Conservation (phyloP, 495 filamentous ascomycete species). For the Podospora comata region DNA sequence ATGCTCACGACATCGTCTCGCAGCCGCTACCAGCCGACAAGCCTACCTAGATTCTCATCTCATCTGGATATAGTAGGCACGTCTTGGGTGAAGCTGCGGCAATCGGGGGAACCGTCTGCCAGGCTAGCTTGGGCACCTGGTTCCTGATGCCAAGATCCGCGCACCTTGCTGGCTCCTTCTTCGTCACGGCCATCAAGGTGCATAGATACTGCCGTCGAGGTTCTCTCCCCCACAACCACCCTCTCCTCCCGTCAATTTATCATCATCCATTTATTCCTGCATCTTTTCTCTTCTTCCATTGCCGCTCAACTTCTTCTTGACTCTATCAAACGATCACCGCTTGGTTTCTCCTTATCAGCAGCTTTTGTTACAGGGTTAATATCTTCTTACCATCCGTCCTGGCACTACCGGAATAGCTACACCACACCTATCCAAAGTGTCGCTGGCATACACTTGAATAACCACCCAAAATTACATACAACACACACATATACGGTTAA, state of each 20-base stretch:
- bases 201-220: background rate
- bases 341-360: background rate
- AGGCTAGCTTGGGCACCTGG: background rate
- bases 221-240: background rate
- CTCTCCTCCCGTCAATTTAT: background rate
- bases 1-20: background rate
- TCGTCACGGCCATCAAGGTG: slow-evolving; percentile 8
- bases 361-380: background rate
- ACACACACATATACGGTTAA: too few relatives aligned
- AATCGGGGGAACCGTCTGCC: too few relatives aligned
- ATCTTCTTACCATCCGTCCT: too few relatives aligned
- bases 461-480: too few relatives aligned
- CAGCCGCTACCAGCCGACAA: background rate
- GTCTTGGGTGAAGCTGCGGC: background rate
- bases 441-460: too few relatives aligned
- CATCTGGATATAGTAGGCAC: background rate
- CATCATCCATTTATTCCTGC: background rate
- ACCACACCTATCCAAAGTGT: too few relatives aligned
- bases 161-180: slow-evolving; percentile 1
- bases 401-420: background rate
- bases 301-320: background rate
- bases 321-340: background rate
- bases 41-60: background rate
- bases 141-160: background rate
- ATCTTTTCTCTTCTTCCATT: background rate